phyloP scores from a whole-genome alignment of 1,284 basidiomycete species.

The Moesziomyces sp. region DNA sequence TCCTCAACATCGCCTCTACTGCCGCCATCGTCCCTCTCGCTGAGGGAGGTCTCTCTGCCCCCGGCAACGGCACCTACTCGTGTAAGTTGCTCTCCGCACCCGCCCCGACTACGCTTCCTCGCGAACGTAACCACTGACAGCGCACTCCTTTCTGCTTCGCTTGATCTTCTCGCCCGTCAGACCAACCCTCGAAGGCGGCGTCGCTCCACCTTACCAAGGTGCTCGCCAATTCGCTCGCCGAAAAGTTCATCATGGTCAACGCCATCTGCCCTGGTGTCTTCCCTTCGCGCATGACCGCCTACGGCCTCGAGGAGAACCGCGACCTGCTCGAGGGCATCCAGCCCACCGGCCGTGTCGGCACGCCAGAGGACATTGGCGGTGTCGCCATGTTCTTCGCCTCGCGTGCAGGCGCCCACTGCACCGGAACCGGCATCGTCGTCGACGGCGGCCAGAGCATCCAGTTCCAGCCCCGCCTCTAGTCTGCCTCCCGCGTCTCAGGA shows the following conservation, averaged over 20 bases:
- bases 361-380: constrained; percentile 79
- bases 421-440: constrained; percentile 75
- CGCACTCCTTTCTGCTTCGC: background rate
- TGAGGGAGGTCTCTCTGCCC: constrained; percentile 72
- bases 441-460: constrained; percentile 74
- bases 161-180: constrained; percentile 3
- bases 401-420: constrained; percentile 78
- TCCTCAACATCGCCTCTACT: constrained; percentile 79
- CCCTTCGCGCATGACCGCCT: constrained; percentile 87
- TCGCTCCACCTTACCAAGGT: constrained; percentile 83
- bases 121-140: constrained; percentile 1
- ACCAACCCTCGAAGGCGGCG: constrained; percentile 75
- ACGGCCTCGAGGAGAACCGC: constrained; percentile 73
- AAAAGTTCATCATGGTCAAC: constrained; percentile 74
- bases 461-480: constrained; percentile 51
- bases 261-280: constrained; percentile 83
- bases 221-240: constrained; percentile 77
- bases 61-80: constrained; percentile 80
- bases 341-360: constrained; percentile 73
- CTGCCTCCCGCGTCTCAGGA: background rate
- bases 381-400: constrained; percentile 79
- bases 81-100: constrained; percentile 72
- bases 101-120: too few relatives aligned
- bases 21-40: constrained; percentile 74
- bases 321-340: constrained; percentile 61